Evolutionary conservation across 2,329 filamentous ascomycete genomes (phyloP), one percentile per base, ranked within the genome.

Genomic region (Apiospora kogelbergensis): DNA sequence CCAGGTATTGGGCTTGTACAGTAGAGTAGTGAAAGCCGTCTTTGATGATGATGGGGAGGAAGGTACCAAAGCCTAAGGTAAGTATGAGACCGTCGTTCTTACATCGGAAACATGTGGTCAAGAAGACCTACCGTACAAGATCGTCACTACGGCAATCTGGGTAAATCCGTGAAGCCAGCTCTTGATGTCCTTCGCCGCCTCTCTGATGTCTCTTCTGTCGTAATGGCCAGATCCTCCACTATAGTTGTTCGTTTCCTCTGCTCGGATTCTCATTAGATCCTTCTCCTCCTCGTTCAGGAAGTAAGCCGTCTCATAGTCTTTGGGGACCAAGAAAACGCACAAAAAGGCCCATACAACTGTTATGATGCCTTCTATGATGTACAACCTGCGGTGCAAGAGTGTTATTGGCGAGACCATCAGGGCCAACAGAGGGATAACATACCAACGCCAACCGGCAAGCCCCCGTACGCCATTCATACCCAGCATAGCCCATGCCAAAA

Each of bases 31-130:
- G 74, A 68, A 82, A 81, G 1, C 74, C 74, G 2, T 81, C 76
- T 24, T 79, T 78, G 63, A 82, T 81, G 65, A 82, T 82, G 64
- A 82, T 81, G 0, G 81, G 81, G 1, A 83, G 71, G 65, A 83
- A 83, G 0, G 80, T 82, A 3, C 80, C 78, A 46, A 82, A 82
- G 7, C 80, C 74, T 75, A 26, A 15, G 24, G 15, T 17, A 9
- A 30, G 24, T 57, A 57, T 63, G 7, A 2, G 24, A 30, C n/a
- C 0, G 26, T 30, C 17, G 48, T 69, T 46, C 69, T 11, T 2
- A 26, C 40, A 44, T 15, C 37, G 9, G 11, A 7, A 20, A 17
- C 66, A 46, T 4, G 7, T 6, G 26, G 24, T 22, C 40, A 6
- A 17, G 15, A 6, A 1, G 3, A 40, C 67, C 66, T 53, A 72